Evolutionary conservation across 2,329 filamentous ascomycete species (phyloP), one percentile per base, ranked within the genome.

Genomic region (Aspergillus ochraceus): DNA sequence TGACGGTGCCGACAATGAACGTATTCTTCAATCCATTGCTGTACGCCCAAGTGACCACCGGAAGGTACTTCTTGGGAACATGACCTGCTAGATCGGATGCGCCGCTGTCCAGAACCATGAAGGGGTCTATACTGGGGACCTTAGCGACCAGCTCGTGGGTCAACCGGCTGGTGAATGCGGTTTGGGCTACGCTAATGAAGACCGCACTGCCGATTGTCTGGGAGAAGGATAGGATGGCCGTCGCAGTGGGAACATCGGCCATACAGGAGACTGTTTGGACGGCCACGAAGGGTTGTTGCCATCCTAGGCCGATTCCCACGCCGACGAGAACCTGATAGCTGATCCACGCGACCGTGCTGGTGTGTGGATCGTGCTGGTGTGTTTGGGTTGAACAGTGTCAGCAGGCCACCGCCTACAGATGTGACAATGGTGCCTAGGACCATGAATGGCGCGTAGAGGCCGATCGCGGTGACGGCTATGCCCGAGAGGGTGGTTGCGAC

Each of bases 141-240:
- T 11, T 36, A 36, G 30, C 30, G 30, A 14, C 4, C 3, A 36
- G 30, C 4, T 60, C 79, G 3, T 70, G 63, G 56, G 83, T 74
- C 12, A 86, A 76, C 1, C 73, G 72, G 64, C 82, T 83, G 54
- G 76, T 77, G 63, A 86, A 82, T 4, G 84, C 74, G 58, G 77
- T 80, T 64, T 84, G 80, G 80, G 74, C 82, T 14, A 83, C 80
- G 3, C 78, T 78, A 49, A 85, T 77, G 60, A 85, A 85, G 1
- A 85, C 58, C 0, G 75, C 74, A 1, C 75, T 75, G n/a, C 75
- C 75, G 22, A 77, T 70, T 1, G 69, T 75, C 54, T 77, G 72
- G 61, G 70, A 68, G 63, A 77, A 77, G 63, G 76, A 73, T 24
- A 76, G 70, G 24, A 73, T 62, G 10, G 72, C 69, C 3, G 73